These are phyloP conservation scores for Penicillium angulare DNA, from an alignment of 495 filamentous ascomycete genomes.

Conservation along the genomic window DNA sequence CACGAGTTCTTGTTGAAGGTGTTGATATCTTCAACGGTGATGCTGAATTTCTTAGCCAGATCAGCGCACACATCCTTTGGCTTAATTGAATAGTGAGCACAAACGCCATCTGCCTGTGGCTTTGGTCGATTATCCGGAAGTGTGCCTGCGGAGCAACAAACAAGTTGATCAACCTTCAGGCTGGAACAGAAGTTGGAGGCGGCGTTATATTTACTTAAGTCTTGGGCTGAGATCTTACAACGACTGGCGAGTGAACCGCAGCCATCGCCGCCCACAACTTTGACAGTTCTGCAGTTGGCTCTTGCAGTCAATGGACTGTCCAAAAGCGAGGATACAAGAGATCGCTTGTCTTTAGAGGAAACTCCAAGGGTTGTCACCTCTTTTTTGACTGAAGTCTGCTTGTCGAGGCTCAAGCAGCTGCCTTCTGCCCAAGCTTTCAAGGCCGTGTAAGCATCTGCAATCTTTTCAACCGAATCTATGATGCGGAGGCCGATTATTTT, in stretches of 20 bases:
- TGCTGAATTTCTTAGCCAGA: neutral
- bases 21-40: conserved; percentile 1
- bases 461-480: neutral
- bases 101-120: conserved; percentile 1
- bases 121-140: conserved; percentile 24
- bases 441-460: neutral
- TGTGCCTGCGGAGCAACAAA: conserved; percentile 44
- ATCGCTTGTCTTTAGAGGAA: neutral
- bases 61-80: conserved; percentile 1
- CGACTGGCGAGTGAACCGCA: neutral
- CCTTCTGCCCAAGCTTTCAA: neutral
- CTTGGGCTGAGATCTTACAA: neutral
- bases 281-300: neutral
- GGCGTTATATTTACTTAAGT: conserved; percentile 38
- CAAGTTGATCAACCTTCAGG: conserved; percentile 26
- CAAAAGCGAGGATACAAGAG: neutral
- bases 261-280: neutral
- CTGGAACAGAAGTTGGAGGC: conserved; percentile 26
- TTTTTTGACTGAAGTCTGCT: neutral
- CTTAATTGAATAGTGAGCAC: conserved; percentile 1
- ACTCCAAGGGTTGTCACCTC: neutral
- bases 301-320: neutral
- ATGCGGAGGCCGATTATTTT: neutral
- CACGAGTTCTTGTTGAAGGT: conserved; percentile 5
- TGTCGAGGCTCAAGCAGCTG: neutral